Conservation (phyloP, 148 eudicot genomes). For the Vaccinium corymbosum region DNA sequence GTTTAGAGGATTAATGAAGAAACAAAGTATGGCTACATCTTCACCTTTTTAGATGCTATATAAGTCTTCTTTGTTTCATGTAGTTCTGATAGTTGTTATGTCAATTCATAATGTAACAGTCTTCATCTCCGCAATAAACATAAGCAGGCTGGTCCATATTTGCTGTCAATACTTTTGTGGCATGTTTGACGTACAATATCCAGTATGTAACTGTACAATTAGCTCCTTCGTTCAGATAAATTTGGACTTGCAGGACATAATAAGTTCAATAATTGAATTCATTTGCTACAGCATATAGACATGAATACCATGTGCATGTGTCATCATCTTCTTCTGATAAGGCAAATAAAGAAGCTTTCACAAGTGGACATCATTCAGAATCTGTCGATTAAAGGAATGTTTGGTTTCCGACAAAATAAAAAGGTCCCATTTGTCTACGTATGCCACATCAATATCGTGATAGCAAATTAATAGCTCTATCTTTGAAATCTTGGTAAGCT, state of each 20-base stretch:
- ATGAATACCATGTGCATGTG: neutral
- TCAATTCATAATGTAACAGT: neutral
- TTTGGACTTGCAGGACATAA: neutral
- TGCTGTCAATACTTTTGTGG: neutral
- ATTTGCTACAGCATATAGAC: neutral
- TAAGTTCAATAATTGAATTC: neutral
- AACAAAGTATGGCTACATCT: constrained; percentile 50
- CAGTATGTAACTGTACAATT: neutral
- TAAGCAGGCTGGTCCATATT: neutral
- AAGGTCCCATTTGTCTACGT: too few relatives aligned
- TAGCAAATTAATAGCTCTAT: neutral
- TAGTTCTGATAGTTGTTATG: neutral
- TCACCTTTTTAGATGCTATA: neutral
- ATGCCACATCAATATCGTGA: neutral
- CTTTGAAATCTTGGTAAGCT: neutral
- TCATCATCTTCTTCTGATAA: neutral
- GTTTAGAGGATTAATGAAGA: constrained; percentile 53
- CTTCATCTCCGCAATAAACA: neutral
- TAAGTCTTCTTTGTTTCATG: neutral
- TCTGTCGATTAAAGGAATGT: neutral
- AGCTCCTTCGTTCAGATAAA: neutral
- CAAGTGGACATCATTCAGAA: neutral
- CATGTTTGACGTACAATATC: neutral
- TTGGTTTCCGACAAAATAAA: too few relatives aligned
- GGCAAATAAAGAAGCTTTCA: neutral